Evolutionary conservation across 345 rosid species (phyloP), one percentile per base, ranked within the genome.

Genomic region (Rubroshorea leprosula): DNA sequence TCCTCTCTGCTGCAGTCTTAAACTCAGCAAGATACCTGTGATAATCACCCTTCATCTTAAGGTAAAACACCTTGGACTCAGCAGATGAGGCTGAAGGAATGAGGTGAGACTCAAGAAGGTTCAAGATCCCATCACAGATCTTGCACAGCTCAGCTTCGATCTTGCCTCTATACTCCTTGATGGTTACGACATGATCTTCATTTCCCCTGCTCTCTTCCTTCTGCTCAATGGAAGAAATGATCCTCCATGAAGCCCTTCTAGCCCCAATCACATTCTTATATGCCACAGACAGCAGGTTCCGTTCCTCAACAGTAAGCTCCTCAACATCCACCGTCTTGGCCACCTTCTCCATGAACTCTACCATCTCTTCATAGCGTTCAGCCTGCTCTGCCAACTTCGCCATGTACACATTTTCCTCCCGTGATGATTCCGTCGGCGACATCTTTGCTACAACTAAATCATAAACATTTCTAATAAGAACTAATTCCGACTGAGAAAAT

Each of bases 261-360:
- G 96, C 95, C n/a, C 99, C 99, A 61, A 89, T 89, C 45, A 93
- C 97, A 68, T 87, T 93, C 79, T 93, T 93, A 84, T 89, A 93
- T 41, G 99, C 99, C 43, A 91, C 96, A 51, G 98, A 91, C 47
- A 91, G 88, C 50, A 91, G 88, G 65, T 91, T 91, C 69, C 96
- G 84, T 71, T 91, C 98, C 79, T 91, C 98, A 21, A 91, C 89
- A 0, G 98, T 82, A 23, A 91, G 76, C 80, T 88, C 98, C 85
- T 84, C 98, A 5, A 72, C 78, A 27, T 86, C 92, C 3, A 77
- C 92, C 0, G 92, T 78, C 79, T 88, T 91, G 17, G 80, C 95
- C 61, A 91, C 98, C 62, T 88, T 88, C 74, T 91, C 98, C 96
- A 92, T 92, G 64, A 88, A 84, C 74, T 88, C 96, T 31, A 92